Evolutionary conservation across 1,284 basidiomycete genomes (phyloP).

Genomic region (Vanrija humicola): DNA sequence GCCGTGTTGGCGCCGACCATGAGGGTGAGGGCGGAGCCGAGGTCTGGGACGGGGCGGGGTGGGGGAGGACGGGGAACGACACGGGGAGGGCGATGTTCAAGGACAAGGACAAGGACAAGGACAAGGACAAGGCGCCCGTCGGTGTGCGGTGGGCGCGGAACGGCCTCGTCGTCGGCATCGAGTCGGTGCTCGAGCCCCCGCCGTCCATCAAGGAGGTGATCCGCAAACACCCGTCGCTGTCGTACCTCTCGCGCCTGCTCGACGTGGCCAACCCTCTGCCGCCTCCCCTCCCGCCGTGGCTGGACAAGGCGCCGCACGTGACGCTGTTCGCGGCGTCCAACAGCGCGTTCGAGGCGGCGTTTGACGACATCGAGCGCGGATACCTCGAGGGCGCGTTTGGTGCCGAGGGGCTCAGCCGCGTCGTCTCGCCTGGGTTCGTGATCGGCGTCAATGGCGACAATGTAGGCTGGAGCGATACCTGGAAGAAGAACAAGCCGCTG

Average conservation of each 20-base stretch:
- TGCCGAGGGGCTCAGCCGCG: slow-evolving; percentile 67
- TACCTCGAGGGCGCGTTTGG: slow-evolving; percentile 85
- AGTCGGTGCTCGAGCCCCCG: slow-evolving; percentile 73
- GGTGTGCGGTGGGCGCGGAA: slow-evolving; percentile 58
- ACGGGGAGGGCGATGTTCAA: neutral
- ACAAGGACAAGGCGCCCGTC: slow-evolving; percentile 42
- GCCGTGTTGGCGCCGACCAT: slow-evolving; percentile 67
- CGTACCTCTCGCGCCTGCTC: slow-evolving; percentile 58
- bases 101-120: slow-evolving; percentile 22
- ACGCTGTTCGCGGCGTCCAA: slow-evolving; percentile 88
- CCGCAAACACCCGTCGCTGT: slow-evolving; percentile 59
- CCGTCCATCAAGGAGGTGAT: slow-evolving; percentile 61
- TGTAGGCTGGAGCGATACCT: slow-evolving; percentile 42
- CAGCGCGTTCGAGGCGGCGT: slow-evolving; percentile 65
- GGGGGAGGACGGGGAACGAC: slow-evolving; percentile 13
- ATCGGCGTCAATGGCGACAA: slow-evolving; percentile 37
- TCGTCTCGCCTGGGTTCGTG: slow-evolving; percentile 73
- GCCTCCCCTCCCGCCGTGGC: slow-evolving; percentile 56
- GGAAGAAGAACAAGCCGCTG: slow-evolving; percentile 20
- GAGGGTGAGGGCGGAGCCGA: slow-evolving; percentile 62
- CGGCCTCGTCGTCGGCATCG: slow-evolving; percentile 73
- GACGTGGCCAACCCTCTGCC: slow-evolving; percentile 62
- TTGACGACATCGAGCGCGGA: slow-evolving; percentile 63
- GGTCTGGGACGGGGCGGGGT: slow-evolving; percentile 43
- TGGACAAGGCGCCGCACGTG: slow-evolving; percentile 58